Evolutionary conservation across 1,284 basidiomycete genomes (phyloP).

Genomic region (Coniferiporia sulphurascens): DNA sequence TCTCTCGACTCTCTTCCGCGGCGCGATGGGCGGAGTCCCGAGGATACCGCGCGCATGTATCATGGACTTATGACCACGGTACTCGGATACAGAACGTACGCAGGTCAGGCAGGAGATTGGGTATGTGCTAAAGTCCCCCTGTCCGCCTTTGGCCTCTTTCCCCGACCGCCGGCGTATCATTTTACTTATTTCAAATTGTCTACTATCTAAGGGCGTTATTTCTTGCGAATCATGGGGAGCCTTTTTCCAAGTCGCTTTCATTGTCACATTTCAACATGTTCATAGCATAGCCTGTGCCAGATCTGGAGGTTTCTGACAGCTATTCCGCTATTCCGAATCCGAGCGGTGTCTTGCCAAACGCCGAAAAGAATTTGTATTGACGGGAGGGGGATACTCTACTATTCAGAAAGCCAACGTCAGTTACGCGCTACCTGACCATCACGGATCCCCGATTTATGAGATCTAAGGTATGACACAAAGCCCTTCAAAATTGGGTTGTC

Average conservation of each 20-base stretch:
- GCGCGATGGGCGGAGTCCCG: slow-evolving; percentile 20
- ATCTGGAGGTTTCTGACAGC: neutral
- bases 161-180: slow-evolving; percentile 5
- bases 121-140: slow-evolving; percentile 12
- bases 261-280: slow-evolving; percentile 24
- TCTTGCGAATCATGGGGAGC: slow-evolving; percentile 19
- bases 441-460: neutral
- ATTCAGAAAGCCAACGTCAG: slow-evolving; percentile 22
- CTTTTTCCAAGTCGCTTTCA: slow-evolving; percentile 16
- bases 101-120: slow-evolving; percentile 25
- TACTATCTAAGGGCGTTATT: slow-evolving; percentile 9
- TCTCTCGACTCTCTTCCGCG: slow-evolving; percentile 21
- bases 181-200: neutral
- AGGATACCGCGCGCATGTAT: slow-evolving; percentile 22
- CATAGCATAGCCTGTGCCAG: neutral
- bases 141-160: slow-evolving; percentile 17
- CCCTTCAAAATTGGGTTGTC: slow-evolving; percentile 23
- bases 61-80: slow-evolving; percentile 24
- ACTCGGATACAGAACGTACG: slow-evolving; percentile 24
- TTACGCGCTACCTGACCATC: neutral
- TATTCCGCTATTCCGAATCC: neutral
- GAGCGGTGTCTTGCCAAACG: slow-evolving; percentile 16
- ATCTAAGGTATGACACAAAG: slow-evolving; percentile 1
- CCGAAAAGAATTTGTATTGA: slow-evolving; percentile 10
- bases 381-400: slow-evolving; percentile 19